Conservation (phyloP, 257 asterid genomes). For the Lycium ferocissimum region DNA sequence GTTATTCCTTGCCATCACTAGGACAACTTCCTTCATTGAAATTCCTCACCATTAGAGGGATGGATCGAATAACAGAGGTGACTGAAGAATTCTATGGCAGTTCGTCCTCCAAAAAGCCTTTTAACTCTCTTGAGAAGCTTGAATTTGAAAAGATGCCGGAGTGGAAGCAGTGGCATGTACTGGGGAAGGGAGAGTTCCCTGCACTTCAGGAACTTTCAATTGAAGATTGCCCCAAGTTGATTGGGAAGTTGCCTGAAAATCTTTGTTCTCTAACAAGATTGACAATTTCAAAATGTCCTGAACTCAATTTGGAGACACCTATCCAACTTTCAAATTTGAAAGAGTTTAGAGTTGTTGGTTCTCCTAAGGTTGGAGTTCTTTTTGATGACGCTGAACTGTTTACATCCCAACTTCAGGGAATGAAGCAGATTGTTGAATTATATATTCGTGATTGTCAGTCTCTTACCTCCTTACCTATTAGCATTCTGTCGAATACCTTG, state of each 20-base stretch:
- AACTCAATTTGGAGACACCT: background rate
- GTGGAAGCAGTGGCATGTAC: slow-evolving; percentile 24
- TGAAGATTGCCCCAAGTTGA: background rate
- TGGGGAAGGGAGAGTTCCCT: slow-evolving; percentile 22
- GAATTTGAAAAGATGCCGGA: background rate
- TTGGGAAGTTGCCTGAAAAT: slow-evolving; percentile 17
- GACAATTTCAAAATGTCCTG: background rate
- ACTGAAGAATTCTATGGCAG: slow-evolving; percentile 6
- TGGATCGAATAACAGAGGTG: background rate
- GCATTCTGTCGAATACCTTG: background rate
- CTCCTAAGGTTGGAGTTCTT: background rate
- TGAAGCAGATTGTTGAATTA: background rate
- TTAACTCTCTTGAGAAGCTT: background rate
- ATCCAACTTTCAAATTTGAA: background rate
- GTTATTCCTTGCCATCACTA: slow-evolving; percentile 16
- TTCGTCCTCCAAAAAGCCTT: background rate
- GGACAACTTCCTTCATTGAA: slow-evolving; percentile 23
- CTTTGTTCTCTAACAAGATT: slow-evolving; percentile 13
- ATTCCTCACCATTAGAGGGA: background rate
- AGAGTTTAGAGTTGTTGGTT: fast-evolving
- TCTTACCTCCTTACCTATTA: background rate
- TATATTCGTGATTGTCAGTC: background rate
- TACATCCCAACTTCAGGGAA: background rate
- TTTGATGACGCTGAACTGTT: background rate
- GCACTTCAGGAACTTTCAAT: background rate